Conservation (phyloP, 1,139 yeast genomes). For the Saccharomyces uvarum region DNA sequence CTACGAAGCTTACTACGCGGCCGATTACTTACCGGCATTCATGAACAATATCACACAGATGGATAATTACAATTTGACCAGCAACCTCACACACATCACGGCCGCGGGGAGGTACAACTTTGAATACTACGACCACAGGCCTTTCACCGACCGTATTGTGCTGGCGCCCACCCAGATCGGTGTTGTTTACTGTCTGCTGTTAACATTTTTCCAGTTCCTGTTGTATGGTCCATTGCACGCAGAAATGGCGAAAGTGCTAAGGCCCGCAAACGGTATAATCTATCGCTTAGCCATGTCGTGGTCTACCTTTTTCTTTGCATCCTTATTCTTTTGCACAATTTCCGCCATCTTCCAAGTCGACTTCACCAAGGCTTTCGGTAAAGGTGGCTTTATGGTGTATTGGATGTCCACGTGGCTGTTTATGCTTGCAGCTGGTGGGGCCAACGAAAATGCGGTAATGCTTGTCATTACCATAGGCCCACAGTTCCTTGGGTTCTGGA, state of each 20-base stretch:
- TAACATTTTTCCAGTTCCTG: constrained; percentile 55
- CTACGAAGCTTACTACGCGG: constrained; percentile 30
- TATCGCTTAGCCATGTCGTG: constrained; percentile 45
- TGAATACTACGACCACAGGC: constrained; percentile 40
- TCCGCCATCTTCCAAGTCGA: constrained; percentile 54
- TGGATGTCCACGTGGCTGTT: constrained; percentile 56
- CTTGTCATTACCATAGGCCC: constrained; percentile 40
- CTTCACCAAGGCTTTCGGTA: constrained; percentile 46
- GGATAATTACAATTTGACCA: constrained; percentile 16
- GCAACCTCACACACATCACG: constrained; percentile 3
- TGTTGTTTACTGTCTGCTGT: constrained; percentile 60
- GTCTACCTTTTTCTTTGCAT: constrained; percentile 43
- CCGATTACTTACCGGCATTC: constrained; percentile 22
- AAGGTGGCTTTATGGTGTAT: constrained; percentile 52
- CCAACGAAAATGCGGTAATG: constrained; percentile 50
- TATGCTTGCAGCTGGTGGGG: constrained; percentile 55
- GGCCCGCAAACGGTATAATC: constrained; percentile 40
- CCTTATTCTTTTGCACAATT: constrained; percentile 48
- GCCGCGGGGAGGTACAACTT: constrained; percentile 28
- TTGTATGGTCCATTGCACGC: constrained; percentile 50
- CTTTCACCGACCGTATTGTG: constrained; percentile 43
- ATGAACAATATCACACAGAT: constrained; percentile 14
- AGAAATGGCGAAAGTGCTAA: constrained; percentile 40
- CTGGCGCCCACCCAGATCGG: constrained; percentile 69
- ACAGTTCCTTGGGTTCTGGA: constrained; percentile 50